Percentiles rank a stretch among this genome's conserved stretches.
These are phyloP conservation scores for Pleurotus salmoneostramineus DNA, from an alignment of 768 basidiomycete genomes.

Conservation along the genomic window DNA sequence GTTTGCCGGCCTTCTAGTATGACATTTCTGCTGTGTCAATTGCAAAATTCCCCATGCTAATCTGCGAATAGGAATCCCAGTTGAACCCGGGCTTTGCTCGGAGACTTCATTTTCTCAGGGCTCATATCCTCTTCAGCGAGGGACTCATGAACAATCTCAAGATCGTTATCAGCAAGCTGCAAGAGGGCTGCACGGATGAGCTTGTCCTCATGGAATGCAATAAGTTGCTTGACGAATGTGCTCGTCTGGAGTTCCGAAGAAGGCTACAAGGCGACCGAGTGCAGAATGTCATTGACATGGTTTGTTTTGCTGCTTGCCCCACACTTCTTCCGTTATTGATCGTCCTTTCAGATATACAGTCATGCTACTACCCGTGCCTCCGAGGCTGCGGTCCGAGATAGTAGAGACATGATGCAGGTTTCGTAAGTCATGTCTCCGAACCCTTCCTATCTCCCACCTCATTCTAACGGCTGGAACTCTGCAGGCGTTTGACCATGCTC, in stretches of 20 bases:
- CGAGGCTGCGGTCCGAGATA: slow-evolving; percentile 12
- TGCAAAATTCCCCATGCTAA: not conserved
- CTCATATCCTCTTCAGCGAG: slow-evolving; percentile 1
- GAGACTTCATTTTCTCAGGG: not conserved
- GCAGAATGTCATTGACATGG: slow-evolving; percentile 48
- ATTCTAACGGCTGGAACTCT: not conserved
- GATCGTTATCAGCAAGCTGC: not conserved
- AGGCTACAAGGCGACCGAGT: slow-evolving; percentile 37
- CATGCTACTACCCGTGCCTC: not conserved
- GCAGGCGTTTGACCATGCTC: slow-evolving; percentile 44
- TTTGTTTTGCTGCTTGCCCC: slow-evolving; percentile 13
- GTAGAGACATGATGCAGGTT: slow-evolving; percentile 43
- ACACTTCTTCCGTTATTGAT: not conserved
- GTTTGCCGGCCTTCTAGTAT: not conserved
- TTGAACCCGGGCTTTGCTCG: not conserved
- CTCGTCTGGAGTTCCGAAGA: slow-evolving; percentile 37
- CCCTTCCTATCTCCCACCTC: slow-evolving; percentile 8
- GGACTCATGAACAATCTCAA: not conserved
- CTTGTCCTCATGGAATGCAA: slow-evolving; percentile 31
- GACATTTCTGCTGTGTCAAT: too few relatives aligned
- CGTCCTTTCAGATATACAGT: not conserved
- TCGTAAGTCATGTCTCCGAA: slow-evolving; percentile 32
- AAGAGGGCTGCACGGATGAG: not conserved
- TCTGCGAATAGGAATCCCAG: not conserved
- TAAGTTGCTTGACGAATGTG: slow-evolving; percentile 50